Evolutionary conservation across 345 rosid species (phyloP).

Genomic region (Brassica juncea): DNA sequence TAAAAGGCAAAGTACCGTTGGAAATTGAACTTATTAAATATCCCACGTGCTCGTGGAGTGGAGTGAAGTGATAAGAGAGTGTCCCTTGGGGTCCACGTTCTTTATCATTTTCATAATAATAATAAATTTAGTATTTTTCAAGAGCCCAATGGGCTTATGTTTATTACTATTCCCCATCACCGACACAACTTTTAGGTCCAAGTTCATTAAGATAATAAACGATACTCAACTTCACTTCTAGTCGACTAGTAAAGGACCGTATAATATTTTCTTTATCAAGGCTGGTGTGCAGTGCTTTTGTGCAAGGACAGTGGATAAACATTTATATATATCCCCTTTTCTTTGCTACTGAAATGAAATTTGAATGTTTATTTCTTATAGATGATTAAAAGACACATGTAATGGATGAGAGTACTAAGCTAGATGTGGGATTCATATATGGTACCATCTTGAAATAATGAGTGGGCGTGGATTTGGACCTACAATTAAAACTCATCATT

Average conservation of each 20-base stretch:
- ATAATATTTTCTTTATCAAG: not conserved
- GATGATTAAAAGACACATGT: not conserved
- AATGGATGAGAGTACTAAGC: conserved; percentile 4
- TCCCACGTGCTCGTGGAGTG: conserved; percentile 17
- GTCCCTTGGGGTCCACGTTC: conserved; percentile 5
- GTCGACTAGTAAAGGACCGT: not conserved
- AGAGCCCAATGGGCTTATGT: conserved; percentile 19
- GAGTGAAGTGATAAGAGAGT: not conserved
- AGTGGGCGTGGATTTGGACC: conserved; percentile 33
- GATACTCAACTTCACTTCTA: not conserved
- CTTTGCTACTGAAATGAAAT: not conserved
- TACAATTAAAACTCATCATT: conserved; percentile 20
- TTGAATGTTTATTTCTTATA: not conserved
- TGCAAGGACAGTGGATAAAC: not conserved
- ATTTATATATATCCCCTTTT: not conserved
- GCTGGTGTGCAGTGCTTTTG: not conserved
- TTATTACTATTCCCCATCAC: not conserved
- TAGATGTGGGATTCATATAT: conserved; percentile 9
- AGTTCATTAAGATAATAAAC: not conserved
- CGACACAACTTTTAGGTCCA: not conserved
- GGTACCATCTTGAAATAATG: conserved; percentile 28
- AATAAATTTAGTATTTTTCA: not conserved
- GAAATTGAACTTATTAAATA: conserved; percentile 15
- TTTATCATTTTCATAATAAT: not conserved
- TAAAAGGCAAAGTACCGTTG: conserved; percentile 6